These are phyloP conservation scores for Clarireedia paspali DNA, from an alignment of 2,329 filamentous ascomycete species.

Conservation along the genomic window DNA sequence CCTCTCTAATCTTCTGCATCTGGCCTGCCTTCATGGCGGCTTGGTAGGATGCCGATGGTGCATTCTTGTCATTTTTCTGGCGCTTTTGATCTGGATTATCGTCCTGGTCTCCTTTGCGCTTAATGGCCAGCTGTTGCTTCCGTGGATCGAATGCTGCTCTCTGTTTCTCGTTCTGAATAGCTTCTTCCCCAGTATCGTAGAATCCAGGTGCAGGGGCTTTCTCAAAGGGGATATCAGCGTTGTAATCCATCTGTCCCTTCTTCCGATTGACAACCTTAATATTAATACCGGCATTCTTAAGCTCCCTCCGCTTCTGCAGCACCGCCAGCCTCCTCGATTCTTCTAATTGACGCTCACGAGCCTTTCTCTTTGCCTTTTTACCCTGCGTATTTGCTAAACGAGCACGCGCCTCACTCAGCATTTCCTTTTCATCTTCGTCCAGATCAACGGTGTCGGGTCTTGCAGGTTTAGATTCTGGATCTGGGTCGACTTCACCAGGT, in stretches of 20 bases:
- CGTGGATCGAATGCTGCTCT: constrained; percentile 82
- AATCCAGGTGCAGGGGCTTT: constrained; percentile 84
- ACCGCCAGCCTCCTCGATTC: constrained; percentile 85
- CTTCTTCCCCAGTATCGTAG: constrained; percentile 85
- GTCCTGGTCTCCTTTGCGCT: constrained; percentile 87
- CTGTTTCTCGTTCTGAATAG: constrained; percentile 72
- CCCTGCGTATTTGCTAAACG: constrained; percentile 96
- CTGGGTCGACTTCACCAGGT: constrained; percentile 93
- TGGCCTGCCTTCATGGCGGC: constrained; percentile 90
- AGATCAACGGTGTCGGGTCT: constrained; percentile 95
- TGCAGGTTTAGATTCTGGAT: constrained; percentile 92
- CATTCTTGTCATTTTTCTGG: constrained; percentile 80
- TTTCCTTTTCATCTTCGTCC: constrained; percentile 98
- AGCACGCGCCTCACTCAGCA: constrained; percentile 94
- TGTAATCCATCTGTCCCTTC: constrained; percentile 98
- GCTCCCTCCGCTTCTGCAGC: constrained; percentile 88
- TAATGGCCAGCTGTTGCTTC: constrained; percentile 84
- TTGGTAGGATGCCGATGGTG: constrained; percentile 68
- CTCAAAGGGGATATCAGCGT: constrained; percentile 97
- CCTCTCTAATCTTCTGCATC: constrained; percentile 89
- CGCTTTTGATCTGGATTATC: constrained; percentile 75
- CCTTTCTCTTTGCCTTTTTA: constrained; percentile 98
- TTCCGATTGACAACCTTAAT: constrained; percentile 90
- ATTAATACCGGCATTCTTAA: constrained; percentile 97
- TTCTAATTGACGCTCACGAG: constrained; percentile 88